A percentile compares a stretch with the other conserved stretches of the same genome.
Evolutionary conservation across 306 rosid genomes (phyloP).

Genomic region (Mimosa pudica): DNA sequence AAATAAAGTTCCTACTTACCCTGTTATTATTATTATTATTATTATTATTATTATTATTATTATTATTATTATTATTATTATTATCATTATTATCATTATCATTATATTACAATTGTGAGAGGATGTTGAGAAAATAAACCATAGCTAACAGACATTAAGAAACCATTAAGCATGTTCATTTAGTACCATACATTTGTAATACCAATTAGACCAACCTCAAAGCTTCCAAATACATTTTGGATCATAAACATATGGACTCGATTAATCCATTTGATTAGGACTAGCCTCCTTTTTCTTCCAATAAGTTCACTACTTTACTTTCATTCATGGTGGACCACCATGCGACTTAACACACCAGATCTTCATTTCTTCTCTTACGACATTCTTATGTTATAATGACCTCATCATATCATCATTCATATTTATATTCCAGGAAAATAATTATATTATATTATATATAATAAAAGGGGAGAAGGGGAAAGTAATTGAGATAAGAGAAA

Average conservation of each 20-base stretch:
- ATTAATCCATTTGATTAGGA: neutral
- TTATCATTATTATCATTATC: too few relatives aligned
- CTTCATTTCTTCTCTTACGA: neutral
- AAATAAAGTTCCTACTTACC: too few relatives aligned
- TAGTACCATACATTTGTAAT: neutral
- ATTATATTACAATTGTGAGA: too few relatives aligned
- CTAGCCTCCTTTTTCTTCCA: neutral
- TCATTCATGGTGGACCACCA: neutral
- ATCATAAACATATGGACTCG: neutral
- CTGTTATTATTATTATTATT: too few relatives aligned
- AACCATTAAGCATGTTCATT: too few relatives aligned
- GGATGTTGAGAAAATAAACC: too few relatives aligned
- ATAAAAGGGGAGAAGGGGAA: neutral
- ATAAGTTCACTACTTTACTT: neutral
- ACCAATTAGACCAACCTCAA: neutral
- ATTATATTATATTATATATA: neutral
- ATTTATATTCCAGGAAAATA: neutral
- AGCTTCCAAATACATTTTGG: neutral
- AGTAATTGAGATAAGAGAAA: neutral
- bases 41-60: too few relatives aligned
- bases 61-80: too few relatives aligned
- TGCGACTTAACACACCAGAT: neutral
- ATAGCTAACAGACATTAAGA: too few relatives aligned
- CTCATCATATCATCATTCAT: neutral
- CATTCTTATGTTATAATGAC: neutral